Percentiles rank a stretch among this genome's conserved stretches.
These are phyloP conservation scores for Inga laurina DNA, from an alignment of 306 rosid species.

Conservation along the genomic window DNA sequence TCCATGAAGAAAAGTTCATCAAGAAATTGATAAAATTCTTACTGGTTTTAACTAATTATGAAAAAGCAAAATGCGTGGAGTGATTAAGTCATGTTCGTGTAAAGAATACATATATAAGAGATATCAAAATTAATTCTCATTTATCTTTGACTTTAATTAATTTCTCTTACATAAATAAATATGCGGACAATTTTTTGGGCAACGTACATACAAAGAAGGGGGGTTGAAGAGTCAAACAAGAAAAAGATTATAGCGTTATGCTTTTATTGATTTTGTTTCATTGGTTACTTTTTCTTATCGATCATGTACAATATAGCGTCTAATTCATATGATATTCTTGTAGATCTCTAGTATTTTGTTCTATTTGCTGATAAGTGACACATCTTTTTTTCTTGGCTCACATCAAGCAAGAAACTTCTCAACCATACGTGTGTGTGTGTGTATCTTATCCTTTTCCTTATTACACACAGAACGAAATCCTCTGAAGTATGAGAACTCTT, in stretches of 20 bases:
- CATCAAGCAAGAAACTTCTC: too few relatives aligned
- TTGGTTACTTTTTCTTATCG: conserved; percentile 3
- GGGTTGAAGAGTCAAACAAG: background rate
- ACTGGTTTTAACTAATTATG: conserved; percentile 18
- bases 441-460: too few relatives aligned
- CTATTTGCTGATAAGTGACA: too few relatives aligned
- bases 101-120: background rate
- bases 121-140: background rate
- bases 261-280: background rate
- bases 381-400: too few relatives aligned
- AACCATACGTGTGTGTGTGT: too few relatives aligned
- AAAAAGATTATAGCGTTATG: background rate
- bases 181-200: background rate
- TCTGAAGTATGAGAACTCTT: too few relatives aligned
- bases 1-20: conserved; percentile 32
- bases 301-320: background rate
- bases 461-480: too few relatives aligned
- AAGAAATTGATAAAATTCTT: conserved; percentile 22
- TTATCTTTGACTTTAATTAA: background rate
- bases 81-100: conserved; percentile 32
- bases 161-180: background rate
- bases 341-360: too few relatives aligned
- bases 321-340: too few relatives aligned
- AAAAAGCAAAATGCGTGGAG: background rate
- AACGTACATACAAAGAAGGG: background rate